These are phyloP conservation scores for Xenoacremonium recifei DNA, from an alignment of 2,329 filamentous ascomycete genomes.

Conservation along the genomic window DNA sequence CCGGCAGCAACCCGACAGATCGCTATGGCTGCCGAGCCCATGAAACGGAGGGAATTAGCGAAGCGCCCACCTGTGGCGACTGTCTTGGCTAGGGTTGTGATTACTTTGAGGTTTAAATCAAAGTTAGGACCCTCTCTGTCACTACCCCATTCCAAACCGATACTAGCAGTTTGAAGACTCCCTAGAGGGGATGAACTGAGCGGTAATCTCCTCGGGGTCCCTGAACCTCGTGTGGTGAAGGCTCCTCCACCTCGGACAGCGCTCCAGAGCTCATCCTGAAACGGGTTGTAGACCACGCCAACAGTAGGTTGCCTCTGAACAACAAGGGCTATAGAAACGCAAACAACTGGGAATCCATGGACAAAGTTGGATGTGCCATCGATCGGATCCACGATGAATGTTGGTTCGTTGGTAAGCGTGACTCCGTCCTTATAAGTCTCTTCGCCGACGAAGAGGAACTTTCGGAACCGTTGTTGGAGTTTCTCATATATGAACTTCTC, in stretches of 20 bases:
- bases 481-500: slow-evolving; percentile 56
- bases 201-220: slow-evolving; percentile 35
- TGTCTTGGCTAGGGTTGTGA: slow-evolving; percentile 54
- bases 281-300: slow-evolving; percentile 78
- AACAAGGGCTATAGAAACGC: slow-evolving; percentile 70
- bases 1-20: slow-evolving; percentile 70
- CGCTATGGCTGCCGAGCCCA: slow-evolving; percentile 72
- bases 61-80: slow-evolving; percentile 65
- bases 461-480: slow-evolving; percentile 50
- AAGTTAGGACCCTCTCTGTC: slow-evolving; percentile 67
- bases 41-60: slow-evolving; percentile 66
- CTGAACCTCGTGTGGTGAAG: slow-evolving; percentile 48
- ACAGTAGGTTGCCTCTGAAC: slow-evolving; percentile 59
- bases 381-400: slow-evolving; percentile 78
- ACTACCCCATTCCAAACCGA: slow-evolving; percentile 71
- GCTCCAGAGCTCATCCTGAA: slow-evolving; percentile 64
- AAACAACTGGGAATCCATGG: slow-evolving; percentile 69
- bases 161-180: slow-evolving; percentile 59
- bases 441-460: slow-evolving; percentile 65
- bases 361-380: slow-evolving; percentile 78
- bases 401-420: slow-evolving; percentile 60
- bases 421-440: slow-evolving; percentile 70
- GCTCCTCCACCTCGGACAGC: slow-evolving; percentile 64
- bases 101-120: slow-evolving; percentile 64
- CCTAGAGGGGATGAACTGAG: slow-evolving; percentile 46